A percentile compares a stretch with the other conserved stretches of the same genome.
phyloP scores from a whole-genome alignment of 169 alveolate genomes.

The Plasmodium billcollinsi region DNA sequence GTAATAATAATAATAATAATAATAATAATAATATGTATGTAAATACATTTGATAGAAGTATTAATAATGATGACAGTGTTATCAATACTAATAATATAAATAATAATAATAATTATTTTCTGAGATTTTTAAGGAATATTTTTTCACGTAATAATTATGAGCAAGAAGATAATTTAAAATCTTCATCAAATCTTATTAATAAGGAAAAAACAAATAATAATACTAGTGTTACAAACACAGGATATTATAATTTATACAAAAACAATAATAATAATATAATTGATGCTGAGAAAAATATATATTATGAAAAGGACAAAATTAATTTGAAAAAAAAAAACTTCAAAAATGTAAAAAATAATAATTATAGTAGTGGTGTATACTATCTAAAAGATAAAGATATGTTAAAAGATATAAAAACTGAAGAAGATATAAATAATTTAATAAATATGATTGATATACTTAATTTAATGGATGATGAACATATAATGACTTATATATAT shows the following conservation, averaged over 20 bases:
- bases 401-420: neutral
- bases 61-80: neutral
- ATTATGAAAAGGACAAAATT: neutral
- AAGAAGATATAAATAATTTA: conserved; percentile 5
- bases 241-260: neutral
- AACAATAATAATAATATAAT: neutral
- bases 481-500: conserved; percentile 46
- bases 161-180: too few species aligned
- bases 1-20: neutral
- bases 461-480: conserved; percentile 29
- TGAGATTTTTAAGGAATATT: too few species aligned
- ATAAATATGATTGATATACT: conserved; percentile 45
- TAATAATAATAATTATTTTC: neutral
- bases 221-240: neutral
- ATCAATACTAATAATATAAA: neutral
- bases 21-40: neutral
- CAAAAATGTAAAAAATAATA: neutral
- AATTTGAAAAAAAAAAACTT: neutral
- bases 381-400: neutral
- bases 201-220: neutral
- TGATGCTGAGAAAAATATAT: neutral
- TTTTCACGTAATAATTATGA: too few species aligned
- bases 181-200: too few species aligned
- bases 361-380: neutral
- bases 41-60: neutral